Percentiles rank a stretch among this genome's conserved stretches.
Evolutionary conservation across 2,329 filamentous ascomycete species (phyloP).

Genomic region (Xylaria sp.): DNA sequence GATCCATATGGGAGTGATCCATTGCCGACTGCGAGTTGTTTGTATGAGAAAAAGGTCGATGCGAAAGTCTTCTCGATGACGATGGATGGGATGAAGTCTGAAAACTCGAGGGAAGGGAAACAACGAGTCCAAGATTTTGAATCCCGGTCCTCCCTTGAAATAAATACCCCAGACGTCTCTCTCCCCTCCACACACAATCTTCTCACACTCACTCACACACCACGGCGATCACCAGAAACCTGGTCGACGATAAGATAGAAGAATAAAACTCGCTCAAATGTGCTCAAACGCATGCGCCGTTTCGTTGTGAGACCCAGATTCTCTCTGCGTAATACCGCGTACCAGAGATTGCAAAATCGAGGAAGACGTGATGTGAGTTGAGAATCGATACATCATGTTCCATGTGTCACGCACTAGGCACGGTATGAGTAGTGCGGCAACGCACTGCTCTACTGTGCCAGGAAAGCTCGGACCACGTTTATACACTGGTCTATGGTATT

Average conservation of each 20-base stretch:
- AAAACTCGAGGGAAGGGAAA: too few relatives aligned
- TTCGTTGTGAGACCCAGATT: background rate
- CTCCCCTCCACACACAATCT: background rate
- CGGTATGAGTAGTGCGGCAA: too few relatives aligned
- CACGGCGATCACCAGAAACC: background rate
- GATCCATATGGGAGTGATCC: conserved; percentile 43
- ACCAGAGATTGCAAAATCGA: background rate
- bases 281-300: conserved; percentile 30
- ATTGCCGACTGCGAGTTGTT: conserved; percentile 15
- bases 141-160: background rate
- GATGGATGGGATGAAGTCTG: background rate
- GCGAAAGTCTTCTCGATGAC: too few relatives aligned
- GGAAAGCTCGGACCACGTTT: too few relatives aligned
- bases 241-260: background rate
- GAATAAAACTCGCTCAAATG: conserved; percentile 38
- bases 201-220: conserved; percentile 1
- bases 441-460: too few relatives aligned
- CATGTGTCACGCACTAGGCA: too few relatives aligned
- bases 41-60: background rate
- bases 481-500: too few relatives aligned
- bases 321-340: too few relatives aligned
- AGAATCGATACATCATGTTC: too few relatives aligned
- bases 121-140: background rate
- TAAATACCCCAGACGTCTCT: background rate
- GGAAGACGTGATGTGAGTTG: background rate